phyloP scores from a whole-genome alignment of 768 basidiomycete genomes.

The Symmetrospora coprosmae region DNA sequence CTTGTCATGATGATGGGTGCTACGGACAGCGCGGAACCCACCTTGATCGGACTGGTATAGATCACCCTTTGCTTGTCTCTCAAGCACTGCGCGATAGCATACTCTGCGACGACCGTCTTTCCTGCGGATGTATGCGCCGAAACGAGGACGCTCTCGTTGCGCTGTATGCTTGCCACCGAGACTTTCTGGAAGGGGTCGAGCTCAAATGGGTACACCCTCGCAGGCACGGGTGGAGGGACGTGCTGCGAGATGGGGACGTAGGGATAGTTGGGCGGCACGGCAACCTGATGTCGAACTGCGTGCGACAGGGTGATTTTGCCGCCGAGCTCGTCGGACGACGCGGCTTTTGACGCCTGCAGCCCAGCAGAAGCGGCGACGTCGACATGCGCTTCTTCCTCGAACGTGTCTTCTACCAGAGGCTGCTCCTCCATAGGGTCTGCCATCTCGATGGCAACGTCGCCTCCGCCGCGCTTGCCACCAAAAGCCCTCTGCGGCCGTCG shows the following conservation, averaged over 20 bases:
- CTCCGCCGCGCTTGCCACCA: neutral
- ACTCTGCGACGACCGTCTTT: constrained; percentile 98
- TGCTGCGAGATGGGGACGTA: constrained; percentile 83
- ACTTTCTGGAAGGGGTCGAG: constrained; percentile 96
- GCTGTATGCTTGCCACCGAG: constrained; percentile 83
- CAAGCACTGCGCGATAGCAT: constrained; percentile 93
- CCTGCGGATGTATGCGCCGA: constrained; percentile 98
- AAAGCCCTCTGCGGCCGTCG: too few species aligned
- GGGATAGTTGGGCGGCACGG: constrained; percentile 77
- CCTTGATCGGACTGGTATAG: constrained; percentile 99
- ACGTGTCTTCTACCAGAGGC: constrained; percentile 19
- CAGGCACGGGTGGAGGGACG: constrained; percentile 77
- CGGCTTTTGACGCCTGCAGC: neutral
- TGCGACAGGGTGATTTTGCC: constrained; percentile 20
- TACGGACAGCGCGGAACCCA: constrained; percentile 39
- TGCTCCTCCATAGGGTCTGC: constrained; percentile 13
- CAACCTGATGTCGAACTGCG: constrained; percentile 67
- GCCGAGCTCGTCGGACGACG: constrained; percentile 1
- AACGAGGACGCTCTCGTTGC: constrained; percentile 92
- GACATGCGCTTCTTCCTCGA: constrained; percentile 19
- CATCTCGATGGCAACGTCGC: neutral
- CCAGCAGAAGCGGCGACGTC: constrained; percentile 21
- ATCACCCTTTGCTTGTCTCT: constrained; percentile 89
- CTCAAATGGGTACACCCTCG: constrained; percentile 83
- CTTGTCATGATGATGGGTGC: neutral